Evolutionary conservation across 2,329 filamentous ascomycete genomes (phyloP).

Genomic region (Diaporthe sp.): DNA sequence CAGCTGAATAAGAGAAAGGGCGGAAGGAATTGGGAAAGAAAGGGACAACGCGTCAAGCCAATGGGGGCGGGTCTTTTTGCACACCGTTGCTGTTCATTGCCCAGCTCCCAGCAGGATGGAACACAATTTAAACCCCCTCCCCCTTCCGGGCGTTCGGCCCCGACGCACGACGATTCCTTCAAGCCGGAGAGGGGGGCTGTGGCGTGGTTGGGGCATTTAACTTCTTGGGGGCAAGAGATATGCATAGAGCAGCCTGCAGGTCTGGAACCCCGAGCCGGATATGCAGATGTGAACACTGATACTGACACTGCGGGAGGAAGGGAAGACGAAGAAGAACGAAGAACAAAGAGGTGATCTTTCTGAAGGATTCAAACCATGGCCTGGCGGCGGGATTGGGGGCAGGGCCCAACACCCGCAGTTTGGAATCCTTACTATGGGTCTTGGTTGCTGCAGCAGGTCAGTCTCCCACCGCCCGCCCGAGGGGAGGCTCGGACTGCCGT

Average conservation of each 20-base stretch:
- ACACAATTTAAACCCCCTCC: not conserved
- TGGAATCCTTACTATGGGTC: constrained; percentile 34
- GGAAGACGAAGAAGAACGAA: not conserved
- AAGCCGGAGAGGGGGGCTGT: not conserved
- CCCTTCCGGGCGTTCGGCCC: constrained; percentile 2
- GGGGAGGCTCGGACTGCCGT: constrained; percentile 15
- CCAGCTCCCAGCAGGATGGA: constrained; percentile 16
- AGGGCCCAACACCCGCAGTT: constrained; percentile 22
- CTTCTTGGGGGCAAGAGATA: not conserved
- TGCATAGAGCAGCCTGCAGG: not conserved
- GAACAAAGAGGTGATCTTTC: not conserved
- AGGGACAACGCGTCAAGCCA: not conserved
- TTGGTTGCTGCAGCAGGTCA: not conserved
- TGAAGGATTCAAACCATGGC: constrained; percentile 10
- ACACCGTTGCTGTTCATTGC: not conserved
- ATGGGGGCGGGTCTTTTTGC: constrained; percentile 25
- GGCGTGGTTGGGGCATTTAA: not conserved
- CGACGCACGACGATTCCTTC: constrained; percentile 24
- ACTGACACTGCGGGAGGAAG: not conserved
- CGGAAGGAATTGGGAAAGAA: not conserved
- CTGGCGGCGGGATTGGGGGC: constrained; percentile 32
- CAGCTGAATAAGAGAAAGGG: not conserved
- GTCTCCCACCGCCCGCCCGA: not conserved
- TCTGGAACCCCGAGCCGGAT: not conserved
- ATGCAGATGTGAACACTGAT: not conserved